A percentile compares a stretch with the other conserved stretches of the same genome.
phyloP scores from a whole-genome alignment of 2,329 filamentous ascomycete species.

The Fusarium neocosmosporiellum region DNA sequence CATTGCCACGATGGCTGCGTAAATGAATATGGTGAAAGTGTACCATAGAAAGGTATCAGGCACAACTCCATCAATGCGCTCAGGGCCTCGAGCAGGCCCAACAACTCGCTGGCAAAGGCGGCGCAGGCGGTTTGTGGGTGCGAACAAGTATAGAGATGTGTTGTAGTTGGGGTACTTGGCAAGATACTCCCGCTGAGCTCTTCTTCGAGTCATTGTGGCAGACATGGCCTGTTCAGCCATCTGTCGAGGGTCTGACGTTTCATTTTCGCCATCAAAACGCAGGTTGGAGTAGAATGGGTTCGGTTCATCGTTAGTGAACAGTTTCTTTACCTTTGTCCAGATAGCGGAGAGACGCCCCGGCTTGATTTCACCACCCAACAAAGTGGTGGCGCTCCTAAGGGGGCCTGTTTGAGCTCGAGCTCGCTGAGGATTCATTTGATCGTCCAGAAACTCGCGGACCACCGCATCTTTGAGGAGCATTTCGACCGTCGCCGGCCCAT shows the following conservation, averaged over 20 bases:
- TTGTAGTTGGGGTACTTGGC: conserved; percentile 91
- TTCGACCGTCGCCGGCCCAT: conserved; percentile 90
- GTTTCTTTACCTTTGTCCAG: conserved; percentile 69
- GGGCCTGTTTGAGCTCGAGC: conserved; percentile 47
- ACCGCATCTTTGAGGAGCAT: conserved; percentile 98
- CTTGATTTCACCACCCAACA: conserved; percentile 58
- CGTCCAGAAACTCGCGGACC: conserved; percentile 93
- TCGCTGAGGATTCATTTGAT: conserved; percentile 46
- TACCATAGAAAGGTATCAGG: conserved; percentile 95
- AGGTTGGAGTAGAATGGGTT: conserved; percentile 93
- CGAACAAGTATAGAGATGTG: conserved; percentile 89
- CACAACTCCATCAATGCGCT: conserved; percentile 89
- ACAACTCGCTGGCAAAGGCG: conserved; percentile 89
- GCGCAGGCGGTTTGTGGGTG: conserved; percentile 80
- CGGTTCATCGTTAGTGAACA: conserved; percentile 75
- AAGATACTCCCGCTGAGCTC: conserved; percentile 91
- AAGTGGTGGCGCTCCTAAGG: conserved; percentile 48
- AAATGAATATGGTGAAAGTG: conserved; percentile 91
- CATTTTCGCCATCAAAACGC: conserved; percentile 76
- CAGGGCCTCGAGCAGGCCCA: conserved; percentile 86
- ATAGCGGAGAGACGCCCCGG: conserved; percentile 69
- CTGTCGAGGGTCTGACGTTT: conserved; percentile 83
- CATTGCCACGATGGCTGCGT: conserved; percentile 95
- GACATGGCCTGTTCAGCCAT: conserved; percentile 93
- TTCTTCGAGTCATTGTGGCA: conserved; percentile 83